Conservation (phyloP, 139 green algal species). For the Chlorella sp. region DNA sequence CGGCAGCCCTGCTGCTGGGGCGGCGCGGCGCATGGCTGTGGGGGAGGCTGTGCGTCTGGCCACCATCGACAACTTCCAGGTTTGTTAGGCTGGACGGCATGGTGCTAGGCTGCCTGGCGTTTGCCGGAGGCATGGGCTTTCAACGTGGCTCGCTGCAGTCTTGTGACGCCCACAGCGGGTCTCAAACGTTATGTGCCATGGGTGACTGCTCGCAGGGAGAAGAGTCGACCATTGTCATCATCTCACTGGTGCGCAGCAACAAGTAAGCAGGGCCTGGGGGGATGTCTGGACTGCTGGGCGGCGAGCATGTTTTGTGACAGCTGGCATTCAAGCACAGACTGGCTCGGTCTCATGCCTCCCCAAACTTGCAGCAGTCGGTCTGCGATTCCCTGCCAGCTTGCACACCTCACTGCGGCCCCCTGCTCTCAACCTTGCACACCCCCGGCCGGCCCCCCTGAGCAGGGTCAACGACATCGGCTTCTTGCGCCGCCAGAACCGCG, state of each 20-base stretch:
- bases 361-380: too few species aligned
- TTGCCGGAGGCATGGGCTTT: too few species aligned
- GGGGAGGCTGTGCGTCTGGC: conserved; percentile 66
- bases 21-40: conserved; percentile 71
- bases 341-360: not conserved
- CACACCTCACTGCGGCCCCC: not conserved
- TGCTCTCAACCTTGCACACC: conserved; percentile 87
- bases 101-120: not conserved
- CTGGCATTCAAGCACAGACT: too few species aligned
- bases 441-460: conserved; percentile 90
- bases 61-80: conserved; percentile 96
- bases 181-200: not conserved
- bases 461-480: conserved; percentile 90
- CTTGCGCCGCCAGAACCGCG: conserved; percentile 75
- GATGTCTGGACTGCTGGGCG: too few species aligned
- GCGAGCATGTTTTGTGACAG: not conserved
- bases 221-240: conserved; percentile 94
- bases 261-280: not conserved
- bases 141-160: too few species aligned
- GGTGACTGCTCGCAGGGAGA: conserved; percentile 70
- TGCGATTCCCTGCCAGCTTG: not conserved
- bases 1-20: conserved; percentile 3
- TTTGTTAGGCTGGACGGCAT: too few species aligned
- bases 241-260: conserved; percentile 87
- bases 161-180: not conserved